Evolutionary conservation across 2,329 filamentous ascomycete genomes (phyloP), one percentile per base, ranked within the genome.

Genomic region (Westerdykella sp.): DNA sequence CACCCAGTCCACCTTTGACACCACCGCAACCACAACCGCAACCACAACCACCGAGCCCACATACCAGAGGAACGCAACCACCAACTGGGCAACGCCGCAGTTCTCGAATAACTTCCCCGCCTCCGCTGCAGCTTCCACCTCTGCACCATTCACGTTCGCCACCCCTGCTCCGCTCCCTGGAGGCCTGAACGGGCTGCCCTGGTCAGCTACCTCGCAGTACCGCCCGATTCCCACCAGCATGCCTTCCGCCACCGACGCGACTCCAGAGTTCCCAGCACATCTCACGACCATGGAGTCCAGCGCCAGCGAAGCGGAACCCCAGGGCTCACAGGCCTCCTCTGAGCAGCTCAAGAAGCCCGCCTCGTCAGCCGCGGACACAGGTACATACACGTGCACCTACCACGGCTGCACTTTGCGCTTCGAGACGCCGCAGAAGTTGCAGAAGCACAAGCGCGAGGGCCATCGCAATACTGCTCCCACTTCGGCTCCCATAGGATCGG

Each of bases 361-460:
- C 1, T 75, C 81, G 34, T 81, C 83, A 2, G 73, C 74, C 13
- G 85, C 88, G 0, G 87, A 95, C 53, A 79, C 83, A 15, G 91
- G 91, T 11, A 95, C 90, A 0, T 98, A 96, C 69, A 95, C 90
- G 1, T 98, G 93, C 68, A 96, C 90, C 1, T 95, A 95, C 58
- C 89, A 95, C 59, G 88, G 89, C 10, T 97, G 93, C 63, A 83
- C 83, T 0, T 74, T 85, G 53, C 85, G 93, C 41, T 98, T 98
- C 60, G 87, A 95, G 54, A 88, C 88, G 1, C 88, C 89, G 4
- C 77, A 81, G 7, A 81, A 90, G 54, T 76, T 98, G 3, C 90
- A 97, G 65, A 93, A 93, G 70, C 93, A 98, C 73, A 96, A 96
- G 73, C 82, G 90, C 18, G 93, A 98, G 63, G 87, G 84, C 5